Evolutionary conservation across 208 protist genomes (phyloP).

Genomic region (Tetramitus jugosus): DNA sequence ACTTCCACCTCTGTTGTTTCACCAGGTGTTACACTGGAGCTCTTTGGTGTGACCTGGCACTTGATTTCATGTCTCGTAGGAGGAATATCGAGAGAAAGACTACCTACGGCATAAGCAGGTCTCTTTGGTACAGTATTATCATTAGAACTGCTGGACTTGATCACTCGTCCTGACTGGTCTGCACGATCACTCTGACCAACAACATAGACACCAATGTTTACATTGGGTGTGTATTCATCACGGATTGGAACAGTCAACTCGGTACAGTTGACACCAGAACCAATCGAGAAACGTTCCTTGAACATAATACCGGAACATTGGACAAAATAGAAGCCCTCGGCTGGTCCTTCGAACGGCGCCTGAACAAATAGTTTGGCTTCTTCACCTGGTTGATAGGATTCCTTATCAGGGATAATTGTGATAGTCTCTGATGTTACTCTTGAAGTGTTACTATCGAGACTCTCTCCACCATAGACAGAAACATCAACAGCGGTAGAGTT

Average conservation of each 20-base stretch:
- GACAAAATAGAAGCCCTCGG: background rate
- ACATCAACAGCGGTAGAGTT: no score
- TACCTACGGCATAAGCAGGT: background rate
- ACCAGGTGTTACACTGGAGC: background rate
- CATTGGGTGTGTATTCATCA: background rate
- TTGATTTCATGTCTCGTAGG: background rate
- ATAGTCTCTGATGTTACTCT: background rate
- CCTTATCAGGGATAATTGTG: background rate
- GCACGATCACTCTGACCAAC: background rate
- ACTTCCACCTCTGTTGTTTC: background rate
- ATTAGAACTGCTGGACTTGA: no score
- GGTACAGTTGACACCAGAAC: no score
- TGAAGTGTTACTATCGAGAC: no score
- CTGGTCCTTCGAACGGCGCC: background rate
- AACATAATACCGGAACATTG: background rate
- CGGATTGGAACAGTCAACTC: background rate
- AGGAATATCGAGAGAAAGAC: background rate
- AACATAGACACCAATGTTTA: background rate
- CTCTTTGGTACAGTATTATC: background rate
- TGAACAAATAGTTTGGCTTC: background rate
- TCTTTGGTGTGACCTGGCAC: background rate
- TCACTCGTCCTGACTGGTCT: no score
- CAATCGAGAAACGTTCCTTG: background rate
- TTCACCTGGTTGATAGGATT: background rate
- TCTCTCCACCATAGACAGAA: no score